A percentile compares a stretch with the other conserved stretches of the same genome.
Evolutionary conservation across 768 basidiomycete species (phyloP).

Genomic region (Suillus cothurnatus): DNA sequence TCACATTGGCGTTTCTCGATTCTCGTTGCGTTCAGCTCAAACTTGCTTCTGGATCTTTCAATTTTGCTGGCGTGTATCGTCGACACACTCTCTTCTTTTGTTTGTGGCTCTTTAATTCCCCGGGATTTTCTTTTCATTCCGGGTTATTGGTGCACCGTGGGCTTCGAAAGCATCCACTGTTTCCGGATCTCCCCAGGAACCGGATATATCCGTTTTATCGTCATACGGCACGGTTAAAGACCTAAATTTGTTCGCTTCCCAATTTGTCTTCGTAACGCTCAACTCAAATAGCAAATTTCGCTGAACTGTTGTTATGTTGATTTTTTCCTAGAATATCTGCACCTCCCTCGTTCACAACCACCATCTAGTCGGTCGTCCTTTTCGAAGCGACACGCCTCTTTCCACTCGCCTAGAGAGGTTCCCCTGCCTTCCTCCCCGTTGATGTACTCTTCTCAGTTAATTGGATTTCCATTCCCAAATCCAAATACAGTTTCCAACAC

Average conservation of each 20-base stretch:
- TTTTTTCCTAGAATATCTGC: conserved; percentile 16
- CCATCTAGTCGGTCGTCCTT: conserved; percentile 34
- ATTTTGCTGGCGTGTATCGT: background rate
- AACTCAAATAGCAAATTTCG: conserved; percentile 12
- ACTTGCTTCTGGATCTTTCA: background rate
- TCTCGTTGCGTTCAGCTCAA: background rate
- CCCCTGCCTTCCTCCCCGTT: conserved; percentile 47
- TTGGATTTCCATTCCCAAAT: conserved; percentile 11
- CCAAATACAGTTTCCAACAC: conserved; percentile 10
- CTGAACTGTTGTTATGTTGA: conserved; percentile 9
- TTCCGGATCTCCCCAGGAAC: conserved; percentile 10
- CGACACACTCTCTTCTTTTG: background rate
- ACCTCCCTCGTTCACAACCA: conserved; percentile 24
- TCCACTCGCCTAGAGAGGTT: conserved; percentile 55
- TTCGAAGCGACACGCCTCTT: conserved; percentile 56
- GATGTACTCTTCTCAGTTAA: conserved; percentile 3
- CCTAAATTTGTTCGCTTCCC: conserved; percentile 12
- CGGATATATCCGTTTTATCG: conserved; percentile 10
- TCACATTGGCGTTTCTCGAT: background rate
- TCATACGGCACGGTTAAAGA: conserved; percentile 13
- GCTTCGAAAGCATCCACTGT: background rate
- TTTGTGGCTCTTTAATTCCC: background rate
- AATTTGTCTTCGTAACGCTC: conserved; percentile 7
- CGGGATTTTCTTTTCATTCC: background rate
- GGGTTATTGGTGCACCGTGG: background rate